phyloP scores from a whole-genome alignment of 768 basidiomycete genomes.

The Tubosaeta sp. region DNA sequence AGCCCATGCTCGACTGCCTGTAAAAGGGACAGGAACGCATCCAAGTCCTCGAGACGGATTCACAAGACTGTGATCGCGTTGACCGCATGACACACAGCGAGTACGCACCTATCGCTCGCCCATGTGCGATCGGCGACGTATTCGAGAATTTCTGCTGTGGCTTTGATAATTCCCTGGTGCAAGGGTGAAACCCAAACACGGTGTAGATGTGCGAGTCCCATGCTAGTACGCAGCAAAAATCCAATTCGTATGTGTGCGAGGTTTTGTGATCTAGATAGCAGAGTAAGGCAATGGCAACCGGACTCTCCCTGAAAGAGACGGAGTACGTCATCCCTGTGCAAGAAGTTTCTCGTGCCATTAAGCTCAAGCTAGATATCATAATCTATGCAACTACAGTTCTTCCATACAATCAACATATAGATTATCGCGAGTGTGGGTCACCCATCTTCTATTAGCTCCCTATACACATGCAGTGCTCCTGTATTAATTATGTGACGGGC shows the following conservation, averaged over 20 bases:
- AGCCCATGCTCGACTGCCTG: conserved; percentile 23
- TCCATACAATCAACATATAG: too few species aligned
- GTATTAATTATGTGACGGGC: too few species aligned
- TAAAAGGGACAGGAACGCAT: conserved; percentile 23
- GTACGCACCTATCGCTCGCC: conserved; percentile 3
- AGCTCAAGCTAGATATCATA: too few species aligned
- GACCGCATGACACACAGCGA: conserved; percentile 20
- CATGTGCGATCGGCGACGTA: conserved; percentile 10
- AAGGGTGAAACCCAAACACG: conserved; percentile 18
- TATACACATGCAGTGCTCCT: too few species aligned
- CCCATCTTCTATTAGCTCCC: too few species aligned
- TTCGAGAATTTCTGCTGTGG: conserved; percentile 18
- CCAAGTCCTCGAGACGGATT: conserved; percentile 20
- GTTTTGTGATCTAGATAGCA: conserved; percentile 25
- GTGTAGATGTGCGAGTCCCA: conserved; percentile 30
- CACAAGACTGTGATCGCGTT: conserved; percentile 18
- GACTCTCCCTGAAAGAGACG: conserved; percentile 18
- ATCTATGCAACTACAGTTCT: too few species aligned
- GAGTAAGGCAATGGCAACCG: conserved; percentile 19
- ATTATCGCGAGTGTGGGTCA: too few species aligned
- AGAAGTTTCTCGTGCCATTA: too few species aligned
- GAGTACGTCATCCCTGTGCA: conserved; percentile 26
- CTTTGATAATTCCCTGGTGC: conserved; percentile 21
- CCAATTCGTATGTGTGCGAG: conserved; percentile 10
- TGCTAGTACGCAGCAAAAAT: conserved; percentile 23